Base-by-base conservation (phyloP, 2,329 filamentous ascomycete genomes). In the Endoconidiophora polonica region DNA sequence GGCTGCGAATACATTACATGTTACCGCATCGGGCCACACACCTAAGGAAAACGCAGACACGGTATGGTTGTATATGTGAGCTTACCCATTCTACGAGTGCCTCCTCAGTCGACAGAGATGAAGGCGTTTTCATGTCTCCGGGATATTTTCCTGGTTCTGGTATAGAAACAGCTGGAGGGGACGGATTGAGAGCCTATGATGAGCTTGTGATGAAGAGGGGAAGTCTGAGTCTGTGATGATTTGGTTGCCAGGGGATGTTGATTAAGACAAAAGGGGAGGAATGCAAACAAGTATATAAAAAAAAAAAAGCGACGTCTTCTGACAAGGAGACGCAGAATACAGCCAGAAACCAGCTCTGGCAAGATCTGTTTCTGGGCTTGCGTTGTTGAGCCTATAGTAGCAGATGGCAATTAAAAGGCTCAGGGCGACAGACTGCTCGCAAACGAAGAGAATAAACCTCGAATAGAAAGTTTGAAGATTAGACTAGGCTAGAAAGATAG, bases 11-110 rank as follows among this genome's bases (percentile, higher is more conserved):
- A 46, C 24, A 46, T 22, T 24, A 16, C n/a, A 46, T 33, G 10
- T 46, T 6, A 22, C 18, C 18, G 10, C 42, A 24, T 44, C 14
- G 42, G 9, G 43, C 14, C 24, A 20, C 14, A 20, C 9, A 33
- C 24, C 14, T 39, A 41, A 24, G 10, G 37, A 43, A 33, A 22
- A 38, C 36, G 24, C 40, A 43, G 12, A 43, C 5, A 44, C 18
- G 16, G 29, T 6, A 38, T 50, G 36, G 33, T 23, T n/a, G 12
- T 33, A 42, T 4, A 46, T 26, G 22, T 23, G 12, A 42, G 43
- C 51, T 50, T 44, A 53, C 51, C 51, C 51, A 53, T 44, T 53
- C 51, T 26, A 53, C 40, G 20, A 53, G 47, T n/a, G 51, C 51
- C 48, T 53, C 51, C 33, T 53, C 51, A 18, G 48, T 42, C n/a